phyloP scores from a whole-genome alignment of 1,139 yeast genomes.

The Yamadazyma spencermartinsiae region DNA sequence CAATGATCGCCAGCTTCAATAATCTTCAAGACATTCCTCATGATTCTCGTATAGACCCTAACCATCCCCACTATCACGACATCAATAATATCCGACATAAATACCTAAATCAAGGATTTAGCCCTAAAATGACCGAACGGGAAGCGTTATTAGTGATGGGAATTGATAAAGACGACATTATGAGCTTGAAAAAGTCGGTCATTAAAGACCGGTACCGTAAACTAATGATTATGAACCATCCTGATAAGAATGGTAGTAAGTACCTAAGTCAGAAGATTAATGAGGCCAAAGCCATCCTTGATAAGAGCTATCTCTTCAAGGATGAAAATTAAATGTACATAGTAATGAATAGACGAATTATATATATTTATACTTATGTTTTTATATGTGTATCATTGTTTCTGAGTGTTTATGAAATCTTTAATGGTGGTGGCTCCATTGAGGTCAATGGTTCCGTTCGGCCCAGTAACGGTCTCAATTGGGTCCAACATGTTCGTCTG shows the following conservation, averaged over 20 bases:
- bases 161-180: slow-evolving; percentile 52
- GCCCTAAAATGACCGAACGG: slow-evolving; percentile 54
- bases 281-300: slow-evolving; percentile 69
- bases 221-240: slow-evolving; percentile 70
- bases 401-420: slow-evolving; percentile 1
- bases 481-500: slow-evolving; percentile 2
- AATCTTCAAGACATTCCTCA: slow-evolving; percentile 27
- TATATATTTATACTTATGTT: too few relatives aligned
- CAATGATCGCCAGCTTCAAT: slow-evolving; percentile 58
- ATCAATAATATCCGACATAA: slow-evolving; percentile 25
- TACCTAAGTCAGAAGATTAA: slow-evolving; percentile 73
- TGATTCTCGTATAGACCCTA: slow-evolving; percentile 16
- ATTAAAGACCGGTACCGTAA: slow-evolving; percentile 59
- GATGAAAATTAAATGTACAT: background rate
- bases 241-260: slow-evolving; percentile 75
- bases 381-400: too few relatives aligned
- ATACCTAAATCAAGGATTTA: slow-evolving; percentile 52
- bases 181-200: slow-evolving; percentile 40
- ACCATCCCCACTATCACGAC: slow-evolving; percentile 22
- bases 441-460: slow-evolving; percentile 4
- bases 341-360: slow-evolving; percentile 2
- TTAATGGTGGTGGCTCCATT: slow-evolving; percentile 4
- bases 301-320: slow-evolving; percentile 49
- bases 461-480: background rate
- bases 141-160: slow-evolving; percentile 61